Evolutionary conservation across 1,284 basidiomycete species (phyloP), one percentile per base, ranked within the genome.

Genomic region (Gymnopus androsaceus): DNA sequence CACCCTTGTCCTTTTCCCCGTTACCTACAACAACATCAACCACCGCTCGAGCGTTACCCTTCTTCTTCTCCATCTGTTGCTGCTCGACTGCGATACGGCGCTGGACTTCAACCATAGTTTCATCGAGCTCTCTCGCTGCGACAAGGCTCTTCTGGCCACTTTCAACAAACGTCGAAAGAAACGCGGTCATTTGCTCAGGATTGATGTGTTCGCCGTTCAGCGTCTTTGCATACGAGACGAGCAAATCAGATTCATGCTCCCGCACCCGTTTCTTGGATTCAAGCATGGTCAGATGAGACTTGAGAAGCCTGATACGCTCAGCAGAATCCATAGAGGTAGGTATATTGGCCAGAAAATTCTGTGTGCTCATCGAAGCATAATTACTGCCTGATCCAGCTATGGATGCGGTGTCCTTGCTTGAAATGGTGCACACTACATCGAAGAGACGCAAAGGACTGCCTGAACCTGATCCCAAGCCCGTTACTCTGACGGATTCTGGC

Each of bases 401-500:
- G 8, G 64, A 59, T 8, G 62, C 44, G 15, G 61, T 45, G 49
- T 59, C 62, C 30, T 59, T 57, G 41, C 46, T 56, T 30, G 58
- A 67, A 33, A 74, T 60, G 23, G 69, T 75, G 63, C 74, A 80
- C 8, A 77, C 73, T 19, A 82, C 75, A 64, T 82, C 81, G 55
- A 75, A 75, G 9, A 84, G 68, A 53, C 77, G 76, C 4, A 76
- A 75, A 30, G 73, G 66, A 21, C 71, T 73, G 6, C 42, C 42
- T 6, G 21, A 7, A 17, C 45, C 45, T 17, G 30, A 25, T 14
- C 45, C 27, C n/a, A 46, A 30, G 14, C 77, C 78, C 45, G 76
- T 76, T 15, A 83, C 73, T 30, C 81, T 72, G 31, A 78, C 72
- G 19, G 79, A 80, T 12, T 81, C 70, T 0, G 72, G 72, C 58